Evolutionary conservation across 805 yeast species (phyloP).

Genomic region (Wickerhamomyces canadensis): DNA sequence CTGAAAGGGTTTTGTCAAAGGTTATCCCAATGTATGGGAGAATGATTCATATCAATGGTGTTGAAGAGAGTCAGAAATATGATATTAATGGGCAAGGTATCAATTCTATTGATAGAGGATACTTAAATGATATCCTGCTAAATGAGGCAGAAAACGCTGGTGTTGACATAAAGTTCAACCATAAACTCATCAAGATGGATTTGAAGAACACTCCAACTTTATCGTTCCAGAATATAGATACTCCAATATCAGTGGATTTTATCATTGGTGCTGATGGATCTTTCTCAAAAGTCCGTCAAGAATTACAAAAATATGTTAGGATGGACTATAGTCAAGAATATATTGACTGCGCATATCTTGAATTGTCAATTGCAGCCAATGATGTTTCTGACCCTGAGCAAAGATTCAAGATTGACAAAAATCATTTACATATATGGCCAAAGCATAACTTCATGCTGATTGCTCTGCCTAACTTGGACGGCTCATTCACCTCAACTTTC

Average conservation of each 20-base stretch:
- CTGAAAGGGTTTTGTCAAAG: conserved; percentile 46
- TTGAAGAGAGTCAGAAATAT: conserved; percentile 62
- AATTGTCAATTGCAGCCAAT: conserved; percentile 63
- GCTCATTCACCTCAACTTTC: conserved; percentile 84
- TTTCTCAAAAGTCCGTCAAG: conserved; percentile 65
- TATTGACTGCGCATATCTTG: conserved; percentile 80
- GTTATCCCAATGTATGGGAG: conserved; percentile 86
- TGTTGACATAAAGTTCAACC: conserved; percentile 46
- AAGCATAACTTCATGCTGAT: conserved; percentile 81
- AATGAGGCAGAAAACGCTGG: conserved; percentile 52
- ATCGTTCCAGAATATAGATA: conserved; percentile 17
- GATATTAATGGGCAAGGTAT: conserved; percentile 71
- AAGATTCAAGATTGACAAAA: conserved; percentile 44
- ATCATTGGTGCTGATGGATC: conserved; percentile 87
- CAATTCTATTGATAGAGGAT: conserved; percentile 76
- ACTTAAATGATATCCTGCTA: conserved; percentile 58
- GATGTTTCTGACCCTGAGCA: conserved; percentile 24
- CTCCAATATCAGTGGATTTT: conserved; percentile 39
- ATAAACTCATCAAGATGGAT: conserved; percentile 45
- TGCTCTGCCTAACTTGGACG: conserved; percentile 80
- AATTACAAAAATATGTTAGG: conserved; percentile 58
- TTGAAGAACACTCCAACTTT: conserved; percentile 24
- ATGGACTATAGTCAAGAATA: conserved; percentile 73
- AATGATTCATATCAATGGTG: conserved; percentile 77
- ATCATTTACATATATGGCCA: conserved; percentile 93